Base-by-base conservation (phyloP, 1,284 basidiomycete genomes). In the Cryptococcus sp. region DNA sequence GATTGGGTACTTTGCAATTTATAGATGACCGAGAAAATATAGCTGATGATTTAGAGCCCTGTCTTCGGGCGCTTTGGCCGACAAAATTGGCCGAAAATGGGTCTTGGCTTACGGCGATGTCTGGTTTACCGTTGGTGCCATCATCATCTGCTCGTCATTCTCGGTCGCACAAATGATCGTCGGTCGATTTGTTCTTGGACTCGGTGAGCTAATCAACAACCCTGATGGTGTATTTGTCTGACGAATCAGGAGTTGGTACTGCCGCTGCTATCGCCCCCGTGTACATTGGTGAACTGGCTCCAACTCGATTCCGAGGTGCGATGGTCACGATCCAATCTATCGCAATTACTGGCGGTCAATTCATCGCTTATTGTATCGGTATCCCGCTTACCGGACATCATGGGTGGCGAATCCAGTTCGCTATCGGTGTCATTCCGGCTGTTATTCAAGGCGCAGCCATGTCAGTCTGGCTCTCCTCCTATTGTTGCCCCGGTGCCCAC, bases 61-160 rank as follows among this genome's bases (percentile, higher is more conserved):
- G 2, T 47, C 56, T n/a, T 63, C 67, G 9, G 74, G 76, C 16
- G 64, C 60, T 19, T 46, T 70, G 2, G 60, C 52, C 11, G 76
- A 76, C 60, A 64, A 61, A 43, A 62, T 73, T 42, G 76, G 76
- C 10, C 63, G 75, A 24, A 77, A 76, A 52, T 70, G 69, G 57
- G 84, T 87, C 0, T 78, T 88, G 10, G 84, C 79, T 7, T 78
- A 85, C 40, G 85, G 85, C 18, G 86, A 88, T 67, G 61, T 83
- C 48, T 81, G 87, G 52, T 89, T 89, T 71, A 84, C 86, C 40
- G 21, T 70, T 48, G 74, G 75, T 24, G 74, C 74, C 5, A 43
- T 76, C 41, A 57, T 77, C 25, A 73, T 75, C 54, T 70, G 70
- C 19, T 47, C 71, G 11, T 68, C 69, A 25, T 67, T 64, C 50